phyloP scores from a whole-genome alignment of 345 rosid genomes.

The Conringia planisiliqua region DNA sequence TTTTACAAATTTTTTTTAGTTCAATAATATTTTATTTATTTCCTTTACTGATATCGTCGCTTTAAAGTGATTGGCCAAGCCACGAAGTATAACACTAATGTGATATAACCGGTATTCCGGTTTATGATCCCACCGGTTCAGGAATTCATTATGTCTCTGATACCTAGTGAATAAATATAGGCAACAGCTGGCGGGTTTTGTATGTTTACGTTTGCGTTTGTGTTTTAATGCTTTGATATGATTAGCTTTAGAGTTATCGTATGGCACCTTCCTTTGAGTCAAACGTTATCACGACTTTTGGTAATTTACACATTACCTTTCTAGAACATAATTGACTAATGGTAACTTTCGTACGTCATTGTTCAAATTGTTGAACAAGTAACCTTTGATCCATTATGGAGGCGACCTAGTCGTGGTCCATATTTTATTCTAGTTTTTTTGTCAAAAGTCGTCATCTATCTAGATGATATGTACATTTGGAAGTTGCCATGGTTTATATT shows the following conservation, averaged over 20 bases:
- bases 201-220: too few species aligned
- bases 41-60: neutral
- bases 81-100: neutral
- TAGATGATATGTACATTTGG: neutral
- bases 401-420: conserved; percentile 6
- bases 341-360: neutral
- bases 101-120: neutral
- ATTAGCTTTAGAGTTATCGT: neutral
- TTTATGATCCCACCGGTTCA: neutral
- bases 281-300: neutral
- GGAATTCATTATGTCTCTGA: neutral
- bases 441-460: neutral
- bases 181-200: too few species aligned
- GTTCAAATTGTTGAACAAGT: conserved; percentile 21
- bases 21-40: neutral
- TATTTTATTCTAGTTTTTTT: neutral
- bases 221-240: too few species aligned
- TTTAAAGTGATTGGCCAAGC: conserved; percentile 23
- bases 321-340: neutral
- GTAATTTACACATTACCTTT: neutral
- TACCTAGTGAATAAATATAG: neutral
- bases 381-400: neutral
- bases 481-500: neutral
- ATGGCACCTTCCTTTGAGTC: neutral
- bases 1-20: neutral